These are phyloP conservation scores for Rhizophora apiculata DNA, from an alignment of 345 rosid species.

Conservation along the genomic window DNA sequence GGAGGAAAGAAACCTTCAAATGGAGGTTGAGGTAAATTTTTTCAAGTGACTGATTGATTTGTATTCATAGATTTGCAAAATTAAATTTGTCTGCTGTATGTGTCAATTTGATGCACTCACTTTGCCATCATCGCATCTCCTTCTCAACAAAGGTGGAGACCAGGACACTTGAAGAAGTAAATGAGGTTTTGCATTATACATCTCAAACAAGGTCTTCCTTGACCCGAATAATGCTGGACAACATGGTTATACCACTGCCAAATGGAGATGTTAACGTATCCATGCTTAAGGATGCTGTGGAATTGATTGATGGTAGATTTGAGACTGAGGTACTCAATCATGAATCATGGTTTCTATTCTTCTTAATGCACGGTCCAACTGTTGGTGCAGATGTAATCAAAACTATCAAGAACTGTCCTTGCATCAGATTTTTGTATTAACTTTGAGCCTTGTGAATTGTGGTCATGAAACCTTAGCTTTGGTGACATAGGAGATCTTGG, in stretches of 20 bases:
- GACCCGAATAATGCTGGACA: slow-evolving; percentile 90
- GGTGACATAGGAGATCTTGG: too few relatives aligned
- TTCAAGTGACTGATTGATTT: neutral
- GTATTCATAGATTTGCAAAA: slow-evolving; percentile 6
- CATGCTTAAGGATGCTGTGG: slow-evolving; percentile 79
- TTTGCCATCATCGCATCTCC: neutral
- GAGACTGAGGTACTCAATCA: slow-evolving; percentile 66
- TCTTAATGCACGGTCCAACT: neutral
- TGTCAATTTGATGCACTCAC: neutral
- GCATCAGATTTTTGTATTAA: neutral
- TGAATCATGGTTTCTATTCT: slow-evolving; percentile 3
- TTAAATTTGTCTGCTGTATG: neutral
- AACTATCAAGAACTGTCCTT: neutral
- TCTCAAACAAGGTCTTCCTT: slow-evolving; percentile 51
- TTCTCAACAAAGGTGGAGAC: slow-evolving; percentile 67
- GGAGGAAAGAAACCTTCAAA: slow-evolving; percentile 56
- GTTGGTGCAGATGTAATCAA: neutral
- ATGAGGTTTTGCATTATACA: slow-evolving; percentile 59
- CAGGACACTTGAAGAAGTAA: slow-evolving; percentile 78
- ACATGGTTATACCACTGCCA: slow-evolving; percentile 86
- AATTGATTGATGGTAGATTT: slow-evolving; percentile 60
- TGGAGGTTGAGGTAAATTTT: slow-evolving; percentile 87
- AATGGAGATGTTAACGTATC: slow-evolving; percentile 81
- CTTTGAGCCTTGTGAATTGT: neutral
- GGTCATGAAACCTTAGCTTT: neutral